Conservation (phyloP, 352 stramenopile species). For the Thalassiosira pacifica region DNA sequence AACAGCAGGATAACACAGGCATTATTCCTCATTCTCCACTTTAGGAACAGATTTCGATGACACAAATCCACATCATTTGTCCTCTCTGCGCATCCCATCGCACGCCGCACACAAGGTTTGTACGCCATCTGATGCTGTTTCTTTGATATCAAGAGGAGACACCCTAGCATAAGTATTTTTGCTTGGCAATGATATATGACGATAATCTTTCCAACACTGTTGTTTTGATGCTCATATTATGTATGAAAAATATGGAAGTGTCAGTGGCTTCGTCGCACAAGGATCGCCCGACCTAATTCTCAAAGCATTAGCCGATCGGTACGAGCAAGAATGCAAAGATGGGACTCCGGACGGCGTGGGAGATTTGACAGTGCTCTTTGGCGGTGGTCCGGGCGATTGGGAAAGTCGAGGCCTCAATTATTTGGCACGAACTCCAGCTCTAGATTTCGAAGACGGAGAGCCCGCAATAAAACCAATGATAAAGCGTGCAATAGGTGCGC, state of each 20-base stretch:
- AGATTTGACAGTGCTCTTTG: conserved; percentile 83
- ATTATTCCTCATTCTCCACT: neutral
- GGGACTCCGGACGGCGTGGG: conserved; percentile 43
- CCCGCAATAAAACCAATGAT: conserved; percentile 54
- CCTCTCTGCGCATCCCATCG: conserved; percentile 25
- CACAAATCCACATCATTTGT: neutral
- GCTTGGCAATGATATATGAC: too few species aligned
- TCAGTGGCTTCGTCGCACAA: conserved; percentile 80
- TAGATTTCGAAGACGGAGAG: neutral
- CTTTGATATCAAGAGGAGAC: conserved; percentile 72
- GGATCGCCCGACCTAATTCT: conserved; percentile 75
- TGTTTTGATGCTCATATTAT: conserved; percentile 8
- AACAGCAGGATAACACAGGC: neutral
- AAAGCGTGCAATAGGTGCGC: conserved; percentile 72
- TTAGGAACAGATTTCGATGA: neutral
- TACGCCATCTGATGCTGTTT: conserved; percentile 74
- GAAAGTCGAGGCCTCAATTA: conserved; percentile 73
- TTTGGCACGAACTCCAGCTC: conserved; percentile 57
- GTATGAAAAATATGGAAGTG: conserved; percentile 36
- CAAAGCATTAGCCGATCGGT: conserved; percentile 73
- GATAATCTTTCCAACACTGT: neutral
- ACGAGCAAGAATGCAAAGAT: conserved; percentile 54
- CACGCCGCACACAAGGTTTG: conserved; percentile 70
- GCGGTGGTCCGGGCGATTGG: conserved; percentile 74
- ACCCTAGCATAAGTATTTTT: conserved; percentile 51